Base-by-base conservation (phyloP, 805 yeast species). In the Saccharomycopsis malanga region DNA sequence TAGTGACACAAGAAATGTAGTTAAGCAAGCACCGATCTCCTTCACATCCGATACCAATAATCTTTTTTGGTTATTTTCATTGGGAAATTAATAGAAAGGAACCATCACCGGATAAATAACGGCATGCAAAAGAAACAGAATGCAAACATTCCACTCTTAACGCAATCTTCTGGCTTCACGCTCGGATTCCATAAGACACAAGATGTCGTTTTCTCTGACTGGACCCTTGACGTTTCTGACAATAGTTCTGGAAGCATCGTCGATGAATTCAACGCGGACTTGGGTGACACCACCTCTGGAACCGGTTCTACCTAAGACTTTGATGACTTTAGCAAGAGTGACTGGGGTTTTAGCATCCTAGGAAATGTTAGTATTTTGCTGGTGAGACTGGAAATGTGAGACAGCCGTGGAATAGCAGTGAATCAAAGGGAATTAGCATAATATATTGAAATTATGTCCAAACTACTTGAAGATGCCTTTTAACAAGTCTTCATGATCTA, bases 211-310 rank as follows among this genome's bases (percentile, higher is more conserved):
- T 76, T 87, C 95, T 74, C 96, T 85, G 72, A 87, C 96, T 72
- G 96, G 95, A 69, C 96, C 95, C 75, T 87, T 87, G 73, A 87
- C 96, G 83, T 87, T 87, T 82, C 96, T 86, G 79, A 87, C 94
- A 66, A 87, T 87, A 68, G 93, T 83, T 81, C 96, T 85, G 74
- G 93, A 77, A 68, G 89, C 77, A 72, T 87, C 96, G 68, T 87
- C 96, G 71, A 87, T 77, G 83, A 87, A 87, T 76, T 87, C 95
- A 68, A 87, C 96, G 75, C 96, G 87, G 75, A 87, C 96, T 76
- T 87, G 96, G 76, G 95, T 87, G 74, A 87, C 96, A 81, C 96
- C 96, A 85, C 98, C 98, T 79, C 98, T 91, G 73, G 98, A 91
- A 73, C 98, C 98, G 83, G 98, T 91, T 79, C 98, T 91, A 74